Percentiles rank a stretch among this genome's conserved stretches.
phyloP scores from a whole-genome alignment of 768 basidiomycete species.

The Boletus subcaerulescens region DNA sequence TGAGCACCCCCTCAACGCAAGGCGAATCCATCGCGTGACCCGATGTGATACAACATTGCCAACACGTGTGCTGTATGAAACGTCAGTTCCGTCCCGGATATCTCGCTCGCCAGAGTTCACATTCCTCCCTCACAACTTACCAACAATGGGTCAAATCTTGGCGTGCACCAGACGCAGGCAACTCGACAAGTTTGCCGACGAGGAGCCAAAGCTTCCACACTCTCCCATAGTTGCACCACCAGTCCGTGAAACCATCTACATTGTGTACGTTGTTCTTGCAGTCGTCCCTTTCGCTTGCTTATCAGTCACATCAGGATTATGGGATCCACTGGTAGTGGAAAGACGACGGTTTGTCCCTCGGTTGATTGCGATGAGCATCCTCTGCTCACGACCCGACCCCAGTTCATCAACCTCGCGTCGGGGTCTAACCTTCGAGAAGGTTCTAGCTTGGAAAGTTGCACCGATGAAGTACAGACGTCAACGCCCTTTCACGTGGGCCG shows the following conservation, averaged over 20 bases:
- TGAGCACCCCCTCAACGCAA: constrained; percentile 24
- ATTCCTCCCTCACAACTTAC: constrained; percentile 14
- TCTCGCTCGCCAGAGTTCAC: constrained; percentile 20
- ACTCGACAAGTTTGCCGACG: constrained; percentile 23
- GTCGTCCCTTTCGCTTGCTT: constrained; percentile 11
- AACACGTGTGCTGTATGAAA: constrained; percentile 31
- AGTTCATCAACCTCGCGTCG: constrained; percentile 39
- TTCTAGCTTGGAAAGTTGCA: constrained; percentile 36
- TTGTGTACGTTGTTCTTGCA: constrained; percentile 21
- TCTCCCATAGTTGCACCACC: constrained; percentile 10
- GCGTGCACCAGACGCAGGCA: constrained; percentile 27
- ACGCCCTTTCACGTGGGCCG: constrained; percentile 27
- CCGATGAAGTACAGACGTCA: constrained; percentile 32
- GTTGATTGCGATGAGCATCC: background rate
- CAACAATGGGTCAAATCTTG: constrained; percentile 29
- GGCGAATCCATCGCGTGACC: constrained; percentile 24
- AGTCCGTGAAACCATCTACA: constrained; percentile 26
- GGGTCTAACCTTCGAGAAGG: constrained; percentile 33
- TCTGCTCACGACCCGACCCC: constrained; percentile 1
- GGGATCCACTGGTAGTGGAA: constrained; percentile 36
- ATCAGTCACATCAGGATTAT: constrained; percentile 31
- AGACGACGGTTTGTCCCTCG: constrained; percentile 30
- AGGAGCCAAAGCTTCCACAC: constrained; percentile 22
- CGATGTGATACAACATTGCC: constrained; percentile 28
- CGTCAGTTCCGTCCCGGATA: constrained; percentile 26